phyloP scores from a whole-genome alignment of 495 filamentous ascomycete genomes.

The Penicillium ochrochloron region DNA sequence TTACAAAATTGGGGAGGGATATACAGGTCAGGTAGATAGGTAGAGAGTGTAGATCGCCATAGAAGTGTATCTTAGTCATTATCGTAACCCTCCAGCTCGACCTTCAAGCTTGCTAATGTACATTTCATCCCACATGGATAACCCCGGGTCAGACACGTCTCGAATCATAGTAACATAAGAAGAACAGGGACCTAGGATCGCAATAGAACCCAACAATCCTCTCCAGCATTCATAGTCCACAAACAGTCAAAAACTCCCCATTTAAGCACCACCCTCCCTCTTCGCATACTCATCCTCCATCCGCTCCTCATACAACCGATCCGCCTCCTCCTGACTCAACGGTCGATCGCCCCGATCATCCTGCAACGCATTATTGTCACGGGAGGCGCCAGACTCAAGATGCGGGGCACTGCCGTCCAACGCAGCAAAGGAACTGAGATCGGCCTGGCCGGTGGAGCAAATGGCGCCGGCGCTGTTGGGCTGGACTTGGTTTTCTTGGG shows the following conservation, averaged over 20 bases:
- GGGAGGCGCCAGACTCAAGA: conserved; percentile 17
- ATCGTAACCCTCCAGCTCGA: not conserved
- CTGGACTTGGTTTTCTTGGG: conserved; percentile 23
- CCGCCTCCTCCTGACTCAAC: conserved; percentile 58
- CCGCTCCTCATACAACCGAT: conserved; percentile 67
- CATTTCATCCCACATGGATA: not conserved
- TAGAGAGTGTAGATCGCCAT: not conserved
- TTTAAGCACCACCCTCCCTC: conserved; percentile 68
- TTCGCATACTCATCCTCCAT: conserved; percentile 83
- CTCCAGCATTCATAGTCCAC: not conserved
- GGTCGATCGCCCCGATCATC: conserved; percentile 28
- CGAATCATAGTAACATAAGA: not conserved
- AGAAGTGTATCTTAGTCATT: not conserved
- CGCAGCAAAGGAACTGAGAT: conserved; percentile 10
- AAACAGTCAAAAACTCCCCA: not conserved
- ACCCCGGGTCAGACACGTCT: not conserved
- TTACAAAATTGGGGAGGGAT: not conserved
- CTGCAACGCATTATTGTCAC: conserved; percentile 20
- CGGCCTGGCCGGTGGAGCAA: conserved; percentile 18
- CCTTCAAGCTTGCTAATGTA: not conserved
- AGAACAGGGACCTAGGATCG: not conserved
- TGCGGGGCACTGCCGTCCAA: conserved; percentile 18
- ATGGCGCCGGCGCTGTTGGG: conserved; percentile 13
- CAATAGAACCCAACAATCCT: not conserved
- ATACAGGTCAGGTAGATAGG: not conserved